Evolutionary conservation across 805 yeast genomes (phyloP).

Genomic region (Kodamaea lidongshanica): DNA sequence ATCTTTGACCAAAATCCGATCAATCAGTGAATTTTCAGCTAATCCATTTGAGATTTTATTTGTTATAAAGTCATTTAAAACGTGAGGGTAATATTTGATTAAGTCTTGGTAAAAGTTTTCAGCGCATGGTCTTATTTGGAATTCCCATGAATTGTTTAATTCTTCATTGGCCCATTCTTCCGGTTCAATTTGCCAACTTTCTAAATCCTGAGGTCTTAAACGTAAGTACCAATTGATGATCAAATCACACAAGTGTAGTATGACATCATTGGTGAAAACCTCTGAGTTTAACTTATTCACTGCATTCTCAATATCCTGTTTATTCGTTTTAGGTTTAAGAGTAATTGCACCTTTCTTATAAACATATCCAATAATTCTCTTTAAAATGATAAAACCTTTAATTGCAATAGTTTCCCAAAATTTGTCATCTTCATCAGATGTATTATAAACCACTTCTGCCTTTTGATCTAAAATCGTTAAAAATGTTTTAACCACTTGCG

Average conservation of each 20-base stretch:
- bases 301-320: slow-evolving; percentile 56
- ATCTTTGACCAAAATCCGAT: slow-evolving; percentile 64
- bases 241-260: slow-evolving; percentile 56
- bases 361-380: slow-evolving; percentile 55
- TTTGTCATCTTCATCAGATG: slow-evolving; percentile 47
- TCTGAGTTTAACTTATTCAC: slow-evolving; percentile 45
- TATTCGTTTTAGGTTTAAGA: slow-evolving; percentile 58
- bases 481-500: slow-evolving; percentile 54
- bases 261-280: slow-evolving; percentile 52
- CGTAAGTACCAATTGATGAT: slow-evolving; percentile 70
- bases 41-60: slow-evolving; percentile 49
- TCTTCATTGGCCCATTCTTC: slow-evolving; percentile 92
- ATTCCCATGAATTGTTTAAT: slow-evolving; percentile 59
- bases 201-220: slow-evolving; percentile 69
- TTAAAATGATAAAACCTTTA: slow-evolving; percentile 57
- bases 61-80: slow-evolving; percentile 49
- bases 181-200: slow-evolving; percentile 78
- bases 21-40: slow-evolving; percentile 23
- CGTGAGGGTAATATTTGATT: slow-evolving; percentile 54
- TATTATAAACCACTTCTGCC: slow-evolving; percentile 59
- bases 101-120: slow-evolving; percentile 78
- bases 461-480: slow-evolving; percentile 56
- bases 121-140: slow-evolving; percentile 78
- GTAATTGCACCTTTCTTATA: slow-evolving; percentile 64
- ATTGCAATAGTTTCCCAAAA: slow-evolving; percentile 75